phyloP scores from a whole-genome alignment of 2,329 filamentous ascomycete genomes.

The Didymella exigua region DNA sequence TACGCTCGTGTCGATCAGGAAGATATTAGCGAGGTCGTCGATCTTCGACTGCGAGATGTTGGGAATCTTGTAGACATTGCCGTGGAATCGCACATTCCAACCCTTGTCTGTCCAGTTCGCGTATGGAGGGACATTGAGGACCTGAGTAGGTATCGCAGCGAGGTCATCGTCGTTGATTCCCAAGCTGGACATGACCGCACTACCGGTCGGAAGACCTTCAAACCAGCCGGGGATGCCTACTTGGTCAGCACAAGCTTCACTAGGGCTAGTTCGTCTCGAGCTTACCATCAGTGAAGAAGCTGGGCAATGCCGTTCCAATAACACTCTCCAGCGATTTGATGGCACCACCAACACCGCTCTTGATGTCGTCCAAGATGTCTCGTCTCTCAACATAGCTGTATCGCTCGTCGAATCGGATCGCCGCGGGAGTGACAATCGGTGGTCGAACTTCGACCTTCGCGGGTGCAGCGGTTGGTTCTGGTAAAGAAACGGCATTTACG shows the following conservation, averaged over 20 bases:
- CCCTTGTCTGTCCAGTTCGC: constrained; percentile 80
- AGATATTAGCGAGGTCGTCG: constrained; percentile 71
- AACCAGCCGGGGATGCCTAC: constrained; percentile 69
- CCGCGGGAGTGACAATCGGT: constrained; percentile 43
- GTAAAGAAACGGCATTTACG: constrained; percentile 36
- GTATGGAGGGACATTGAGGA: constrained; percentile 69
- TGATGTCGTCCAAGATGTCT: constrained; percentile 42
- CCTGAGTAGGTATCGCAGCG: constrained; percentile 68
- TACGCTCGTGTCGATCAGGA: constrained; percentile 70
- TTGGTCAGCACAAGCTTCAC: constrained; percentile 27
- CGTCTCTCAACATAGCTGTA: constrained; percentile 42
- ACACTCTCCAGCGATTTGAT: constrained; percentile 42
- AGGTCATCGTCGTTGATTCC: constrained; percentile 65
- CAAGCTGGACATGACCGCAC: constrained; percentile 65
- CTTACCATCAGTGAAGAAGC: constrained; percentile 46
- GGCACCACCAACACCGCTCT: constrained; percentile 37
- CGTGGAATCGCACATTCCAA: constrained; percentile 78
- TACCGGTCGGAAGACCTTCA: constrained; percentile 65
- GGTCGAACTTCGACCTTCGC: constrained; percentile 36
- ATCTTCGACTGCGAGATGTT: constrained; percentile 68
- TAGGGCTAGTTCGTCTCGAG: constrained; percentile 8
- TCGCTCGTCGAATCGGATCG: constrained; percentile 40
- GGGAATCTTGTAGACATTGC: constrained; percentile 81
- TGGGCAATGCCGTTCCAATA: constrained; percentile 43
- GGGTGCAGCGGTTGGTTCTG: constrained; percentile 42